A percentile compares a stretch with the other conserved stretches of the same genome.
phyloP scores from a whole-genome alignment of 805 yeast species.

The Hanseniaspora vineae region DNA sequence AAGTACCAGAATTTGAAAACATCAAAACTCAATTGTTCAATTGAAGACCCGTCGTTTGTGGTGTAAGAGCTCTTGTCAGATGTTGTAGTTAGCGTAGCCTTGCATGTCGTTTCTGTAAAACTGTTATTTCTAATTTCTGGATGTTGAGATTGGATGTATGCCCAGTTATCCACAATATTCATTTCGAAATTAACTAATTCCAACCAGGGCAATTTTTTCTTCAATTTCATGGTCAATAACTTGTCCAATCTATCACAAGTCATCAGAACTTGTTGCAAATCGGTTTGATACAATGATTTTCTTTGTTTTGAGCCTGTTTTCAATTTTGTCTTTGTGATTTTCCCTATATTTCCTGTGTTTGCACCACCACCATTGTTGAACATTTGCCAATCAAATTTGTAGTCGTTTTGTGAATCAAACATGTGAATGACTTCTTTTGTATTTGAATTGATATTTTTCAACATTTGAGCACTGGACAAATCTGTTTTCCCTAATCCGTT shows the following conservation, averaged over 20 bases:
- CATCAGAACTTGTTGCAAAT: background rate
- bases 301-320: background rate
- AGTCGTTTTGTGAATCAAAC: conserved; percentile 1
- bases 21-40: conserved; percentile 35
- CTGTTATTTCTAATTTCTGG: too few species aligned
- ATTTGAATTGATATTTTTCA: background rate
- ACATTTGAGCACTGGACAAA: background rate
- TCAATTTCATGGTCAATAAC: background rate
- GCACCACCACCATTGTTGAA: background rate
- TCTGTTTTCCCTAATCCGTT: too few species aligned
- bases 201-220: background rate
- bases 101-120: too few species aligned
- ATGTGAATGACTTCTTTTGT: conserved; percentile 4
- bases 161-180: conserved; percentile 21
- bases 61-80: background rate
- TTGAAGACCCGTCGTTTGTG: conserved; percentile 8
- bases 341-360: background rate
- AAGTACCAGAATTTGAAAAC: conserved; percentile 74
- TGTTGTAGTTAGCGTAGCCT: background rate
- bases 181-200: conserved; percentile 15
- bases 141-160: conserved; percentile 8
- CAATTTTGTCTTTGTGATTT: background rate
- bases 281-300: background rate
- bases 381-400: conserved; percentile 4
- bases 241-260: background rate